Percentiles rank a stretch among this genome's conserved stretches.
Conservation (phyloP, 2,329 filamentous ascomycete genomes). For the Beauveria rudraprayagi region DNA sequence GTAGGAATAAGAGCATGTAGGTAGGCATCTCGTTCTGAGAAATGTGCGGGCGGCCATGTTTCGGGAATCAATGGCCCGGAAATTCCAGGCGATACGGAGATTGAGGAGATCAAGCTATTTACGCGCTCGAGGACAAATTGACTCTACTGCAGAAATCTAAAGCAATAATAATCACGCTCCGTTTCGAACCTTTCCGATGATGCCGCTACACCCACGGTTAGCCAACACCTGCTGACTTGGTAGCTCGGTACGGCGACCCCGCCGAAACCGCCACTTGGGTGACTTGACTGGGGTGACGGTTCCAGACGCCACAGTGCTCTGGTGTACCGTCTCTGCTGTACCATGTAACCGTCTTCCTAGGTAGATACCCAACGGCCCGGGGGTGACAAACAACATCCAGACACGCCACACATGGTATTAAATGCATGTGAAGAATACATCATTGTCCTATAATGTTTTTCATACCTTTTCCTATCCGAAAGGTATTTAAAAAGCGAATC, state of each 20-base stretch:
- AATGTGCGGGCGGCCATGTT: background rate
- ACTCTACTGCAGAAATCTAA: no score
- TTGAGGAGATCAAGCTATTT: no score
- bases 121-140: background rate
- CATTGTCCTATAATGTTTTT: no score
- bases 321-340: no score
- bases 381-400: no score
- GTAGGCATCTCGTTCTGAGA: background rate
- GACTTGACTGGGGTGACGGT: no score
- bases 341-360: background rate
- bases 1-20: background rate
- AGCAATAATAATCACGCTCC: background rate
- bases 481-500: no score
- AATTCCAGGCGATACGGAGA: background rate
- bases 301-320: no score
- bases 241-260: background rate
- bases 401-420: no score
- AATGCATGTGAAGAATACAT: no score
- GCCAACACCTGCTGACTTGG: no score
- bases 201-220: background rate
- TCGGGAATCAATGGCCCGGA: background rate
- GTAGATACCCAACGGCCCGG: no score
- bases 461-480: accelerated
- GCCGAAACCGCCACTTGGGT: background rate
- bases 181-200: background rate